Base-by-base conservation (phyloP, 345 rosid genomes). In the Geranium brycei region DNA sequence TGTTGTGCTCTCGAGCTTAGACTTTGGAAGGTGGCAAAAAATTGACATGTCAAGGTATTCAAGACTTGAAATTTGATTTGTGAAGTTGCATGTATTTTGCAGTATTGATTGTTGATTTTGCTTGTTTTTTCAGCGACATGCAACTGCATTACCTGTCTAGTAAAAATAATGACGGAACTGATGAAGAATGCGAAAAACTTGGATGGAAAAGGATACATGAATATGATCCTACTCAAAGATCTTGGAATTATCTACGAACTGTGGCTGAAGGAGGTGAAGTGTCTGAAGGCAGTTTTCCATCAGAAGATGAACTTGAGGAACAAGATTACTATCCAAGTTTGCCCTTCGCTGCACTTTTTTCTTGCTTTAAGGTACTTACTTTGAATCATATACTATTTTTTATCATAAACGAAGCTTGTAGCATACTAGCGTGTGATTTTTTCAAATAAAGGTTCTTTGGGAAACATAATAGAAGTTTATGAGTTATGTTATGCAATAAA, bases 311-410 rank as follows among this genome's bases (percentile, higher is more conserved):
- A 64, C 76, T 81, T 7, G 91, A 82, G 74, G 97, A 93, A 63
- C 90, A 85, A 72, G 95, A 90, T 76, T 90, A 85, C 61, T 86
- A 81, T 66, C 90, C 96, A 58, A 90, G 97, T 78, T 77, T 93
- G 83, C 97, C 97, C 65, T 93, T 93, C 76, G 88, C 97, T 62
- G 91, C 95, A 65, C 85, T 93, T 30, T 88, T 87, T 77, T 87
- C 99, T 35, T 84, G 82, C 75, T 82, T 90, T 51, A 90, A 90
- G 96, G 99, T 90, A 71, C 59, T 19, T 3, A 12, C 55, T 69
- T 56, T 28, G 16, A 17, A 14, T 15, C 19, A 31, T 1, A 10
- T 23, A 63, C 15, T 17, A 17, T 17, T 12, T 6, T 19, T 15
- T 0, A 17, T 58, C 17, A 63, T 31, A 19, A 57, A 57, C 5